These are phyloP conservation scores for Asterophora lycoperdoides DNA, from an alignment of 768 basidiomycete genomes.

Conservation along the genomic window DNA sequence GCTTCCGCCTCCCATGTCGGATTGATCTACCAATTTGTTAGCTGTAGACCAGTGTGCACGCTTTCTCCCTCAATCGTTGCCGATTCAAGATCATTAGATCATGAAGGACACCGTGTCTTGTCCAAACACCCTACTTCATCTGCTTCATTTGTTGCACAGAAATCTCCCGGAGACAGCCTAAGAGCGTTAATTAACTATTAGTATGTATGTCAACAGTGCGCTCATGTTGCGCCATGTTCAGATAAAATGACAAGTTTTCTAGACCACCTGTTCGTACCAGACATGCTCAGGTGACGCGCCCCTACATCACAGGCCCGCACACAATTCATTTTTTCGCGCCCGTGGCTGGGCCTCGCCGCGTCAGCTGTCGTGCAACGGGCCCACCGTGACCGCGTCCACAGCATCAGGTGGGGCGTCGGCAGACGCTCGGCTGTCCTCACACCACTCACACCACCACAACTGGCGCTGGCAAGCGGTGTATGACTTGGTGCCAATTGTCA, in stretches of 20 bases:
- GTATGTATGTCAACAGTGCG: background rate
- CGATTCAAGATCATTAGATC: too few relatives aligned
- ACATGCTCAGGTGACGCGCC: conserved; percentile 14
- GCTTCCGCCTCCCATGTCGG: too few relatives aligned
- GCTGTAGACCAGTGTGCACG: too few relatives aligned
- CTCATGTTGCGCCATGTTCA: background rate
- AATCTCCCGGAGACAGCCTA: too few relatives aligned
- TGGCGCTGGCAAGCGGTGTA: conserved; percentile 6
- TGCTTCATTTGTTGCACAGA: too few relatives aligned
- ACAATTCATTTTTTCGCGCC: conserved; percentile 9
- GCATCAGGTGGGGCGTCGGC: conserved; percentile 16
- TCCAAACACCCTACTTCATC: too few relatives aligned
- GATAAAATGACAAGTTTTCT: background rate
- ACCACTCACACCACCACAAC: conserved; percentile 12
- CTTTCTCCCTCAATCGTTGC: too few relatives aligned
- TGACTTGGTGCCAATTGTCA: conserved; percentile 4
- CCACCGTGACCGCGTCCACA: conserved; percentile 11
- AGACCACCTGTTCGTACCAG: conserved; percentile 8
- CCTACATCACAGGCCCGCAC: conserved; percentile 13
- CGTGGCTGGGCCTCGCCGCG: conserved; percentile 1
- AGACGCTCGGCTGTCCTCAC: background rate
- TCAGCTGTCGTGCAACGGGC: conserved; percentile 10
- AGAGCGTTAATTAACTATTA: too few relatives aligned
- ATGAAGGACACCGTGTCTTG: too few relatives aligned
- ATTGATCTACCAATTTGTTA: too few relatives aligned